Evolutionary conservation across 1,284 basidiomycete species (phyloP).

Genomic region (Cutaneotrichosporon cyanovorans): DNA sequence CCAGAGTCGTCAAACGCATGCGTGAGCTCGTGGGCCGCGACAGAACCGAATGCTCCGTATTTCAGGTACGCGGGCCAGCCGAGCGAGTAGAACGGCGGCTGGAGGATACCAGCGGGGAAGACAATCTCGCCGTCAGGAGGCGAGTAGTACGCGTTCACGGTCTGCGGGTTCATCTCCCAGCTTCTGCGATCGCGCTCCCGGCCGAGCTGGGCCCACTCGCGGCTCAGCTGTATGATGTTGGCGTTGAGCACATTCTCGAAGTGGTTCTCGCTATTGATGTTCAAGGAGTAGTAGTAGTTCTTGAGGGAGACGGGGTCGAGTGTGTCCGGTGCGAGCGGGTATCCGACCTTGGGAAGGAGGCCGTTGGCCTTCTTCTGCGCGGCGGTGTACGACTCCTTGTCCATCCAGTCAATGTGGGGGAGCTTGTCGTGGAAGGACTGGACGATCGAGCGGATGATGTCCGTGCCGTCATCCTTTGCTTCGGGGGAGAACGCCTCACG

Average conservation of each 20-base stretch:
- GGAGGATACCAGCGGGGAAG: conserved; percentile 92
- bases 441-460: conserved; percentile 78
- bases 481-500: conserved; percentile 76
- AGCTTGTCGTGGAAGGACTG: conserved; percentile 75
- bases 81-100: conserved; percentile 81
- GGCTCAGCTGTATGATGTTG: conserved; percentile 36
- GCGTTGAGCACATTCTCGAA: conserved; percentile 61
- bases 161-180: conserved; percentile 59
- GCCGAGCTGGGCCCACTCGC: conserved; percentile 70
- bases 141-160: conserved; percentile 45
- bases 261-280: conserved; percentile 62
- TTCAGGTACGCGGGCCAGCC: conserved; percentile 77
- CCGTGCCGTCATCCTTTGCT: conserved; percentile 69
- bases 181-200: conserved; percentile 60
- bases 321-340: conserved; percentile 77
- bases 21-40: conserved; percentile 81
- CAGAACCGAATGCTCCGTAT: conserved; percentile 83
- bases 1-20: conserved; percentile 93
- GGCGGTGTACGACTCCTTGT: conserved; percentile 67
- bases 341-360: conserved; percentile 51
- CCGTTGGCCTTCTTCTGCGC: conserved; percentile 67
- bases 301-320: conserved; percentile 61
- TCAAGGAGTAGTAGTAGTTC: conserved; percentile 65
- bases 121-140: conserved; percentile 61
- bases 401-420: conserved; percentile 80